Base-by-base conservation (phyloP, 257 asterid genomes). In the Fraxinus americana region DNA sequence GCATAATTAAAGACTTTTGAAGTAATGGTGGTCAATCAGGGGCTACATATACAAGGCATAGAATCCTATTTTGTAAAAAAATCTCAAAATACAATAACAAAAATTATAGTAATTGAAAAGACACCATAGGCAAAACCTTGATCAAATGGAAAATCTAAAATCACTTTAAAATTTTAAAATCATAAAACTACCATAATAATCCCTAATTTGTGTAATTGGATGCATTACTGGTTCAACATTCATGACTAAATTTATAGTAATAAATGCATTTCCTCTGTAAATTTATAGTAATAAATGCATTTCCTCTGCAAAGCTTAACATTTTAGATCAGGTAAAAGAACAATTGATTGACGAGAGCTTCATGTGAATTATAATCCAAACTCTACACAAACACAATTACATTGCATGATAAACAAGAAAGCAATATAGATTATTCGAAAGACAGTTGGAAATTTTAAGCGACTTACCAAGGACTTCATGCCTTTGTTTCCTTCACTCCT, bases 401-500 rank as follows among this genome's bases (percentile, higher is more conserved):
- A 12, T 0, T 43, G 52, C 52, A 43, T 43, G 17, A 43, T 12
- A 13, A 43, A 43, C 52, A 12, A 43, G 52, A 43, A 43, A 43
- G 52, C 52, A 43, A 43, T 12, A 48, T 48, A 5, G 34, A 25
- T 25, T 25, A 14, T 29, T 2, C 30, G 35, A 21, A 50, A 21
- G 29, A 67, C 34, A 12, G 3, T 5, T 59, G 19, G 11, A 50
- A 71, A 39, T 11, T 29, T 2, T 9, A 45, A 19, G 59, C 8
- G 19, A 84, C 97, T 84, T 80, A 92, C 98, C 98, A 91, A 84
- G 75, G 97, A 88, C 74, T 94, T 94, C 98, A 94, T 94, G 85
- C 91, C 83, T 88, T 94, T 94, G 97, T 94, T 88, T 67, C 98
- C 98, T 75, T 94, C 97, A 78, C 97, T 90, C 85, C 86, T 89